Percentiles rank a stretch among this genome's conserved stretches.
Evolutionary conservation across 2,329 filamentous ascomycete genomes (phyloP).

Genomic region (Colletotrichum karsti): DNA sequence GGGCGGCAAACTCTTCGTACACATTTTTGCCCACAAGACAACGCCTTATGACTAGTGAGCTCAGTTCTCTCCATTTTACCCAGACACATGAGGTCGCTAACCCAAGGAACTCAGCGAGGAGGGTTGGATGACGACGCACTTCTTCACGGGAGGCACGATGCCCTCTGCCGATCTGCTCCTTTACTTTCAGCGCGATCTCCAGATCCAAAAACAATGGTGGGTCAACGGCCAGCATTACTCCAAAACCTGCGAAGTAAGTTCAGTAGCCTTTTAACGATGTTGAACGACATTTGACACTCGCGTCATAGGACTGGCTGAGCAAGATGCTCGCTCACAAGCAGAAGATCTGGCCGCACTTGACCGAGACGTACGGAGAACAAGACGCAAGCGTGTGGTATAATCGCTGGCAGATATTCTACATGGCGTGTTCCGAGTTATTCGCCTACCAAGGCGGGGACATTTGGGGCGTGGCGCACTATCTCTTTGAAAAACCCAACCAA

Average conservation of each 20-base stretch:
- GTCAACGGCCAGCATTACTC: conserved; percentile 74
- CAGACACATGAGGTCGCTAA: background rate
- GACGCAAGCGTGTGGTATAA: conserved; percentile 71
- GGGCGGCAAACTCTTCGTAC: conserved; percentile 73
- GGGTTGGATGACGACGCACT: conserved; percentile 79
- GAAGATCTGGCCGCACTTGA: conserved; percentile 69
- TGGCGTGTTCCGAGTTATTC: conserved; percentile 77
- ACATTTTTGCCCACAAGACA: conserved; percentile 71
- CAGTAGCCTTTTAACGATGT: background rate
- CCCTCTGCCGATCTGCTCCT: conserved; percentile 71
- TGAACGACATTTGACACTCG: background rate
- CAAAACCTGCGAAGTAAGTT: conserved; percentile 70
- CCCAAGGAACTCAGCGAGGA: conserved; percentile 50
- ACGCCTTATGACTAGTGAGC: conserved; percentile 71
- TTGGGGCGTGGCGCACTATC: conserved; percentile 74
- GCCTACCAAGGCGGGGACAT: conserved; percentile 71
- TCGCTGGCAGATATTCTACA: conserved; percentile 77
- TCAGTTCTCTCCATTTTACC: background rate
- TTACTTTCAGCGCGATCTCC: conserved; percentile 72
- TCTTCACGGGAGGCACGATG: conserved; percentile 80
- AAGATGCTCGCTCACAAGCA: conserved; percentile 68
- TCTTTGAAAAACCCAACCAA: conserved; percentile 66
- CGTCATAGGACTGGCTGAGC: conserved; percentile 64
- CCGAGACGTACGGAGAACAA: conserved; percentile 71
- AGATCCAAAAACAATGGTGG: conserved; percentile 73